phyloP scores from a whole-genome alignment of 768 basidiomycete species.

The Russula abietina region DNA sequence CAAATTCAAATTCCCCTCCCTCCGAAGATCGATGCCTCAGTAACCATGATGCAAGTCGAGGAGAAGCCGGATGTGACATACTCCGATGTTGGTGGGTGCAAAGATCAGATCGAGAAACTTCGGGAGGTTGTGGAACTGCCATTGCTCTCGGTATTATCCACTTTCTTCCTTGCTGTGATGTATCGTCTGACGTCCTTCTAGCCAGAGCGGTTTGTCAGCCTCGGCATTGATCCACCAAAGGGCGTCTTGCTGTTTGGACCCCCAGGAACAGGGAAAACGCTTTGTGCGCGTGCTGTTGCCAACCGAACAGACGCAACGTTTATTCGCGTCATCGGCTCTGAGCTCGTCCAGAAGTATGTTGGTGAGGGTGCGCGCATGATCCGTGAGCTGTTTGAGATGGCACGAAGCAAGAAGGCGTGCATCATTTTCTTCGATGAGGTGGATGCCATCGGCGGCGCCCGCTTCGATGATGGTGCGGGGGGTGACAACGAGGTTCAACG shows the following conservation, averaged over 20 bases:
- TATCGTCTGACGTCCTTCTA: slow-evolving; percentile 32
- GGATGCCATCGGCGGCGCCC: slow-evolving; percentile 95
- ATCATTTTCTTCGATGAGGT: slow-evolving; percentile 99
- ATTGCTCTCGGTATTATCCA: slow-evolving; percentile 69
- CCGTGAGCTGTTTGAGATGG: slow-evolving; percentile 98
- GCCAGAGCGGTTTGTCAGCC: slow-evolving; percentile 98
- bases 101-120: slow-evolving; percentile 98
- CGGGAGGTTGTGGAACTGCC: slow-evolving; percentile 98
- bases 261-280: slow-evolving; percentile 97
- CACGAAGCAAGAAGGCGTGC: slow-evolving; percentile 95
- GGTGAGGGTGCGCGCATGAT: slow-evolving; percentile 99
- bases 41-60: slow-evolving; percentile 99
- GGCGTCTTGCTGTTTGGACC: slow-evolving; percentile 95
- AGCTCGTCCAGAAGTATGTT: slow-evolving; percentile 99
- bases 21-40: slow-evolving; percentile 97
- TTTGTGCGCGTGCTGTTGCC: slow-evolving; percentile 96
- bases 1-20: slow-evolving; percentile 98
- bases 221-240: slow-evolving; percentile 98
- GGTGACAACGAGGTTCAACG: slow-evolving; percentile 99
- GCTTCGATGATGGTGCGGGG: slow-evolving; percentile 97
- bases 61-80: slow-evolving; percentile 98
- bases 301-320: slow-evolving; percentile 99
- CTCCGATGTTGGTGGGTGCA: slow-evolving; percentile 96
- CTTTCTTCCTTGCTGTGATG: background rate
- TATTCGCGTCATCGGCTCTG: slow-evolving; percentile 98